Conservation (phyloP, 495 filamentous ascomycete species). For the Penicillium nucicola region DNA sequence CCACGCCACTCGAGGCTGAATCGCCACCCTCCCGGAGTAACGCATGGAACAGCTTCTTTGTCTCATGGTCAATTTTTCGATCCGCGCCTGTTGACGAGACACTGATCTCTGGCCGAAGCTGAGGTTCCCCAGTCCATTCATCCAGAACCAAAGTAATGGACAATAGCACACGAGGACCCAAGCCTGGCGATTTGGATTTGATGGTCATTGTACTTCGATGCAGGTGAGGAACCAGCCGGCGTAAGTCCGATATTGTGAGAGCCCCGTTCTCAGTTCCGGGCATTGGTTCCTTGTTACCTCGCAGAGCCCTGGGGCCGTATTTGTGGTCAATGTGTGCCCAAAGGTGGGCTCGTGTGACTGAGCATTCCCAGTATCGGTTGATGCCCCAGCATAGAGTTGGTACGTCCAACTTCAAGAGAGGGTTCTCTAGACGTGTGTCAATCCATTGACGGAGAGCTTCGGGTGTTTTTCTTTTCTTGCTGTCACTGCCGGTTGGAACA, state of each 20-base stretch:
- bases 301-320: slow-evolving; percentile 4
- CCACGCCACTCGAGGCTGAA: slow-evolving; percentile 5
- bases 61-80: slow-evolving; percentile 35
- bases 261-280: slow-evolving; percentile 1
- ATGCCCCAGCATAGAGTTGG: slow-evolving; percentile 44
- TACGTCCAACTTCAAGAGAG: slow-evolving; percentile 38
- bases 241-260: slow-evolving; percentile 25
- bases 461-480: slow-evolving; percentile 26
- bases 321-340: slow-evolving; percentile 36
- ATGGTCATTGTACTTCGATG: slow-evolving; percentile 42
- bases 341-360: slow-evolving; percentile 34
- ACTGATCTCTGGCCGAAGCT: slow-evolving; percentile 33
- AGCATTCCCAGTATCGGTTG: slow-evolving; percentile 43
- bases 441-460: slow-evolving; percentile 39
- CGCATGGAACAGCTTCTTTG: slow-evolving; percentile 38
- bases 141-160: slow-evolving; percentile 33
- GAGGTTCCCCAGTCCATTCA: slow-evolving; percentile 42
- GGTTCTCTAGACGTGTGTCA: slow-evolving; percentile 31
- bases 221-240: slow-evolving; percentile 33
- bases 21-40: slow-evolving; percentile 28
- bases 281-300: neutral
- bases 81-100: slow-evolving; percentile 21
- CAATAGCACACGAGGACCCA: slow-evolving; percentile 24
- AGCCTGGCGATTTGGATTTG: slow-evolving; percentile 12
- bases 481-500: slow-evolving; percentile 17